Base-by-base conservation (phyloP, 306 rosid genomes). In the Ziziphus jujuba region DNA sequence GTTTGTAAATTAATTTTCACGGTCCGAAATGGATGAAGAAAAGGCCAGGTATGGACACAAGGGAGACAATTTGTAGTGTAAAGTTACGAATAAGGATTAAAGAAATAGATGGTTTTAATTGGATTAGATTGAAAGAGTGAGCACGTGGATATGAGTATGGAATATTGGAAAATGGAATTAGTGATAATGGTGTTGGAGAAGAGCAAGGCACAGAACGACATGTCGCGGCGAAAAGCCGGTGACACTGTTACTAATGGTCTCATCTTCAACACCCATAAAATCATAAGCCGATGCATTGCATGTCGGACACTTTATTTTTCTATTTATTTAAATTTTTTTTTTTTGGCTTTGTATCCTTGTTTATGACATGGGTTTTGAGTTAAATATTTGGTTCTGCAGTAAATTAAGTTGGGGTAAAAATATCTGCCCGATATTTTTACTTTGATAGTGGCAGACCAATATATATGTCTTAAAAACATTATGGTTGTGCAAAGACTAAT, bases 211-310 rank as follows among this genome's bases (percentile, higher is more conserved):
- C 28, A 71, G 47, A 71, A 53, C 56, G 56, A 75, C 75, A 77
- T 72, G 86, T 81, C 75, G 67, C 66, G 66, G 73, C 70, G 66
- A 62, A 76, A 83, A 72, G 82, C 73, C 75, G 76, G 80, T 69
- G 67, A 58, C 63, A 63, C 79, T 75, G 72, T 69, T 40, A 2
- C 45, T 40, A 64, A 56, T 70, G 81, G 72, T 77, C 72, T 77
- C 48, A 44, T 71, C 75, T 65, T 72, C 72, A 70, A 63, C 74
- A 44, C 75, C 50, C 23, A 60, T 34, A 55, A 62, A 49, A 61
- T 72, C 33, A 73, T 63, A 35, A 6, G 71, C 75, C 66, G 61
- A 78, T 31, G 66, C 66, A 68, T 79, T 65, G 66, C 74, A 59
- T 84, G 85, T 81, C 81, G 81, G 81, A 40, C 45, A 40, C 1